A percentile compares a stretch with the other conserved stretches of the same genome.
These are phyloP conservation scores for Colletotrichum sp. DNA, from an alignment of 2,329 filamentous ascomycete genomes.

Conservation along the genomic window DNA sequence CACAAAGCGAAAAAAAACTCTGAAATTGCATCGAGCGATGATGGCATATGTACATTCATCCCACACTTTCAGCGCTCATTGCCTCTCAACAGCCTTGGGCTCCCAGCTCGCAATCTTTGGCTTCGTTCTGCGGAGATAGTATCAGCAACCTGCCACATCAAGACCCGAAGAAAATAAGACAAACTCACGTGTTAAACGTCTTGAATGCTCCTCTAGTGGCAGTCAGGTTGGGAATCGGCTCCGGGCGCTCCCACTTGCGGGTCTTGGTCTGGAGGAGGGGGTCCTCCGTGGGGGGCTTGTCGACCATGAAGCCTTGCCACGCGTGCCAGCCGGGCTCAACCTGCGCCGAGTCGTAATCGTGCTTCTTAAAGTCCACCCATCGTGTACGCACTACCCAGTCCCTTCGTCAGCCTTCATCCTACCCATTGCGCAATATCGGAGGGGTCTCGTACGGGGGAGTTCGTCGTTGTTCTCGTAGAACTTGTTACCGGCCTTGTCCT, in stretches of 20 bases:
- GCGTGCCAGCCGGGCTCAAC: conserved; percentile 98
- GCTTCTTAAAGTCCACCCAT: conserved; percentile 96
- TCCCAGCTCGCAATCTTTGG: conserved; percentile 61
- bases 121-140: conserved; percentile 46
- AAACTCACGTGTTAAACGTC: conserved; percentile 90
- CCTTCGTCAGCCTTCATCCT: conserved; percentile 16
- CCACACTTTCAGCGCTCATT: conserved; percentile 11
- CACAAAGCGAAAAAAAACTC: conserved; percentile 6
- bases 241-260: conserved; percentile 77
- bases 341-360: conserved; percentile 82
- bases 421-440: neutral
- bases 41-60: conserved; percentile 17
- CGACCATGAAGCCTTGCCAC: conserved; percentile 94
- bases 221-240: conserved; percentile 77
- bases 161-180: neutral
- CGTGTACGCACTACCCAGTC: conserved; percentile 76
- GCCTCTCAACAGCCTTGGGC: conserved; percentile 37
- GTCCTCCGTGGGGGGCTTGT: conserved; percentile 83
- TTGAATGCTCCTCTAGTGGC: conserved; percentile 81
- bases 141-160: neutral
- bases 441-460: conserved; percentile 73
- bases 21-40: conserved; percentile 11
- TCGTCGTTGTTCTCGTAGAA: conserved; percentile 97
- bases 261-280: conserved; percentile 69
- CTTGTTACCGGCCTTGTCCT: conserved; percentile 94